These are phyloP conservation scores for Skeletonema marinoi DNA, from an alignment of 108 stramenopile genomes.

Conservation along the genomic window DNA sequence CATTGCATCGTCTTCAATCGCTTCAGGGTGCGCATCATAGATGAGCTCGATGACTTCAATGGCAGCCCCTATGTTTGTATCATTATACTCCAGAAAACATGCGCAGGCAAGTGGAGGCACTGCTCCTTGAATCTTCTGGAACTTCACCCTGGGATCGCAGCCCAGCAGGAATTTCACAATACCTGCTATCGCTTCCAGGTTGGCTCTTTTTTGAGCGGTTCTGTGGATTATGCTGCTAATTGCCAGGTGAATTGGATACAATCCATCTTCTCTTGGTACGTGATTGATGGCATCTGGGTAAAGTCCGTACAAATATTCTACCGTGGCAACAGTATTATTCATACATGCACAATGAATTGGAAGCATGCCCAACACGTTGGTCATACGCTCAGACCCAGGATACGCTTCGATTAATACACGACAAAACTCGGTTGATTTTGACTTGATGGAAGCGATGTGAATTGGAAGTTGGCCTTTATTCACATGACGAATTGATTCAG, in stretches of 20 bases:
- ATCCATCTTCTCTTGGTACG: background rate
- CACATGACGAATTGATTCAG: background rate
- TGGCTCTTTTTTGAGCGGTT: background rate
- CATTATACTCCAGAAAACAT: background rate
- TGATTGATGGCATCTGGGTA: background rate
- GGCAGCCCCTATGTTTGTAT: background rate
- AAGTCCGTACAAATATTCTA: background rate
- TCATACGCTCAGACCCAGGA: conserved; percentile 6
- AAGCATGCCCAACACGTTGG: background rate
- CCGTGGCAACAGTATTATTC: background rate
- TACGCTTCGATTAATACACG: background rate
- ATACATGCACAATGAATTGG: conserved; percentile 4
- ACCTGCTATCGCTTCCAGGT: background rate
- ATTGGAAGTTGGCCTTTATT: background rate
- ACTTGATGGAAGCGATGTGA: background rate
- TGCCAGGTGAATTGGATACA: background rate
- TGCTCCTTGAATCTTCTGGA: no score
- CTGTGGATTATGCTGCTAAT: background rate
- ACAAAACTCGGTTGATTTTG: background rate
- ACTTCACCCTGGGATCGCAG: no score
- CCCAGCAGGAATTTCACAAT: background rate
- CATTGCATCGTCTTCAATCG: background rate
- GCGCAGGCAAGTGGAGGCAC: background rate
- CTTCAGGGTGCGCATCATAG: conserved; percentile 7
- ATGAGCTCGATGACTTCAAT: background rate